A percentile compares a stretch with the other conserved stretches of the same genome.
Conservation (phyloP, 192 early-diverging fungal species). For the Umbelopsis sp. region DNA sequence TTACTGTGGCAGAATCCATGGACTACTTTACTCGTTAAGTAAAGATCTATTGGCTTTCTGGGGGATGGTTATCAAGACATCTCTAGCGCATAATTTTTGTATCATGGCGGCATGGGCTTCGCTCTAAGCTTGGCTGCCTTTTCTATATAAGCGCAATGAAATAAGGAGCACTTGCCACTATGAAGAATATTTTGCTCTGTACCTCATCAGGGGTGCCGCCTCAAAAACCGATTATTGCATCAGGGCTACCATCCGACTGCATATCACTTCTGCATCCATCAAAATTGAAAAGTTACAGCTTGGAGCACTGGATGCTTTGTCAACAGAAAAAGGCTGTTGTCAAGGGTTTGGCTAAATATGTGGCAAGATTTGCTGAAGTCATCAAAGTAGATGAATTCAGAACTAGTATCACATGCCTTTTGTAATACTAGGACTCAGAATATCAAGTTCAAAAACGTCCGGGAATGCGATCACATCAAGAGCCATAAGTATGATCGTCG, state of each 20-base stretch:
- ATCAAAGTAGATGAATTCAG: neutral
- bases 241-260: no score
- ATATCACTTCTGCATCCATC: no score
- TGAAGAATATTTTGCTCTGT: no score
- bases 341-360: no score
- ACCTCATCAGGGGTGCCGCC: no score
- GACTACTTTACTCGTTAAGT: neutral
- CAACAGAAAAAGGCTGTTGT: no score
- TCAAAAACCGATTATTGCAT: no score
- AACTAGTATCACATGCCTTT: neutral
- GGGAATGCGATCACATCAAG: neutral
- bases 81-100: constrained; percentile 47
- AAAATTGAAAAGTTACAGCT: no score
- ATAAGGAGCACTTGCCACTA: no score
- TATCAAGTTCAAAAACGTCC: neutral
- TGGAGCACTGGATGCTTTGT: no score
- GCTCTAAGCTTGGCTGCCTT: constrained; percentile 28
- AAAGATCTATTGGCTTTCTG: constrained; percentile 12
- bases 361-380: neutral
- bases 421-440: constrained; percentile 3
- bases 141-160: neutral
- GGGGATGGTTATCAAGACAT: constrained; percentile 40
- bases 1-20: constrained; percentile 19
- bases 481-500: no score
- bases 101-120: constrained; percentile 32